Base-by-base conservation (phyloP, 192 early-diverging fungal genomes). In the Irineochytrium annulatum region DNA sequence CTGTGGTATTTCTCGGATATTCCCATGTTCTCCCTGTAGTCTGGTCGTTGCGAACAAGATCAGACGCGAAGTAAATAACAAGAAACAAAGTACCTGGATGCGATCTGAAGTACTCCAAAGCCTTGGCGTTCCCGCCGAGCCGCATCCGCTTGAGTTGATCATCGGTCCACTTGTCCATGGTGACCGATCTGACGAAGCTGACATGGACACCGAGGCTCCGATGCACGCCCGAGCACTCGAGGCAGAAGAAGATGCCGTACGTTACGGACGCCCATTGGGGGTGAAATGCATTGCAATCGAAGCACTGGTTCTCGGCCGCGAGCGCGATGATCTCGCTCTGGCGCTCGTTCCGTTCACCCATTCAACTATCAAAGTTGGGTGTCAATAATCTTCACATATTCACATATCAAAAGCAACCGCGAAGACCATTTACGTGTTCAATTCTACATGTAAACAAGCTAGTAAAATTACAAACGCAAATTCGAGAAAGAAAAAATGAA, bases 151-250 rank as follows among this genome's bases (percentile, higher is more conserved):
- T 93, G 53, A 92, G 73, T 71, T 99, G 96, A 72, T 97, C 93
- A 29, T 90, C 86, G 34, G 82, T 87, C 94, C 94, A 99, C 63
- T 89, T 89, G 74, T 99, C 96, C 96, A 99, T 99, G 3, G 88
- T 88, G 55, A 98, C 89, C 2, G 96, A 99, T n/a, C 96, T 86
- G 41, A 99, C 96, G 83, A 99, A 99, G 70, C 86, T 87, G 54
- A 73, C 63, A 55, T 84, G 79, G 2, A 78, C 72, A 22, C 74
- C 77, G 41, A 92, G 79, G 0, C 87, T 86, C 45, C 91, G 82
- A 77, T 97, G 91, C 35, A 91, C 81, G 20, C 92, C 92, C 24
- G 91, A 93, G 73, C 95, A 95, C 57, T 95, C 89, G 33, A 96
- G 78, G 71, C 93, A 99, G 59, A 99, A 94, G 66, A 97, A 95